Conservation (phyloP, 345 rosid genomes). For the Acer saccharum region DNA sequence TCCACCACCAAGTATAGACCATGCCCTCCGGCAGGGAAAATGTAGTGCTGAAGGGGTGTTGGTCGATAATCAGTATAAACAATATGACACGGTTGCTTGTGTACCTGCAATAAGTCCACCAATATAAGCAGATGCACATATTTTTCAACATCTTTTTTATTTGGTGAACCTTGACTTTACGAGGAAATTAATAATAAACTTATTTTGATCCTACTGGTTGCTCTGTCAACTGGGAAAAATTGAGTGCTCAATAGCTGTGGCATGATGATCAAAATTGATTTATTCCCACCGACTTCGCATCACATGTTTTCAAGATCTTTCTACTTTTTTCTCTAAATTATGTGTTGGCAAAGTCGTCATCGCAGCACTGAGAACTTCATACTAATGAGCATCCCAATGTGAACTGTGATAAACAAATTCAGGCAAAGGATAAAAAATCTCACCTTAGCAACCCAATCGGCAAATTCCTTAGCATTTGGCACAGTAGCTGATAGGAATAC, state of each 20-base stretch:
- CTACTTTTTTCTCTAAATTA: neutral
- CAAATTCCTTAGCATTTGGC: slow-evolving; percentile 98
- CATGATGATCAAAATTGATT: neutral
- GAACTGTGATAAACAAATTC: slow-evolving; percentile 5
- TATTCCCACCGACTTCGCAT: neutral
- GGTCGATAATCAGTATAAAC: slow-evolving; percentile 99
- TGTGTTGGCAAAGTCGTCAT: neutral
- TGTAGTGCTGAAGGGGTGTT: slow-evolving; percentile 95
- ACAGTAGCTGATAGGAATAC: slow-evolving; percentile 98
- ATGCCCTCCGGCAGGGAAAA: slow-evolving; percentile 92
- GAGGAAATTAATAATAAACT: neutral
- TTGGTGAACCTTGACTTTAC: neutral
- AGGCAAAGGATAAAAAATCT: neutral
- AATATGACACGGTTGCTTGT: slow-evolving; percentile 94
- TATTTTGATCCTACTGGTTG: neutral
- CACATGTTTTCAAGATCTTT: neutral
- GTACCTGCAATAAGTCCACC: slow-evolving; percentile 60
- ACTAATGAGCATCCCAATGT: neutral
- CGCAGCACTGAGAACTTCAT: neutral
- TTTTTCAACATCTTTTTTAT: neutral
- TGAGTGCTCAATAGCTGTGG: neutral
- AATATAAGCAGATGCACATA: slow-evolving; percentile 24
- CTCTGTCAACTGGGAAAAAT: neutral
- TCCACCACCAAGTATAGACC: slow-evolving; percentile 94
- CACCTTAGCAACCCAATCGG: slow-evolving; percentile 99